Evolutionary conservation across 768 basidiomycete species (phyloP).

Genomic region (Kondoa subrosea): DNA sequence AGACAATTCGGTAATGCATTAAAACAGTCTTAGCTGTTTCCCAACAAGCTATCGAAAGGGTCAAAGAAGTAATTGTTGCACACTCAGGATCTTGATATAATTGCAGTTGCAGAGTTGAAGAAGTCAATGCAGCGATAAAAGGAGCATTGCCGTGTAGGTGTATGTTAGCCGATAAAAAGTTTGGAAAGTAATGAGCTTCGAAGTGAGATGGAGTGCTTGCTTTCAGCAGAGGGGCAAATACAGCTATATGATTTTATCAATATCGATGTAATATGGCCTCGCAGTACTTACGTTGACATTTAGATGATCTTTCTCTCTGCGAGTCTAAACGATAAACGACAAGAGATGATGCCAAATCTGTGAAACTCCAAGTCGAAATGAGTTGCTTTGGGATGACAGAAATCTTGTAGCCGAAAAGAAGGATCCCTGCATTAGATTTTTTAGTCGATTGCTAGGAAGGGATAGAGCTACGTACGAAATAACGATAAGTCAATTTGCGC

Average conservation of each 20-base stretch:
- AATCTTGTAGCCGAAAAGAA: not conserved
- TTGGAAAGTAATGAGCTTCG: conserved; percentile 10
- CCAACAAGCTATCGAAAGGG: conserved; percentile 44
- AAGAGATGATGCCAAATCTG: conserved; percentile 5
- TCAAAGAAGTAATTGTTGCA: not conserved
- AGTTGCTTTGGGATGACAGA: not conserved
- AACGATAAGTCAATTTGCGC: not conserved
- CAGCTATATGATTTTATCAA: not conserved
- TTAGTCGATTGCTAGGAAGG: not conserved
- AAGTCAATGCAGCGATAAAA: not conserved
- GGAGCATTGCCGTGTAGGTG: conserved; percentile 13
- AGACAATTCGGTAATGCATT: conserved; percentile 54
- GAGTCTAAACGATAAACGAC: conserved; percentile 4
- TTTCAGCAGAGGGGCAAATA: conserved; percentile 5
- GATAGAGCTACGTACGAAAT: not conserved
- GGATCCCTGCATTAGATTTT: not conserved
- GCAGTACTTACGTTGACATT: not conserved
- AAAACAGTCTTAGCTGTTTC: conserved; percentile 54
- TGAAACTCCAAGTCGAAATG: not conserved
- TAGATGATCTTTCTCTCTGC: not conserved
- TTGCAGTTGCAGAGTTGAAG: not conserved
- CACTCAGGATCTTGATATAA: conserved; percentile 12
- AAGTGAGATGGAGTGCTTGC: not conserved
- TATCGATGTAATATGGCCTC: not conserved
- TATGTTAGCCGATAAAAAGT: conserved; percentile 1